Percentiles rank a stretch among this genome's conserved stretches.
phyloP scores from a whole-genome alignment of 148 eudicot genomes.

The Simmondsia chinensis region DNA sequence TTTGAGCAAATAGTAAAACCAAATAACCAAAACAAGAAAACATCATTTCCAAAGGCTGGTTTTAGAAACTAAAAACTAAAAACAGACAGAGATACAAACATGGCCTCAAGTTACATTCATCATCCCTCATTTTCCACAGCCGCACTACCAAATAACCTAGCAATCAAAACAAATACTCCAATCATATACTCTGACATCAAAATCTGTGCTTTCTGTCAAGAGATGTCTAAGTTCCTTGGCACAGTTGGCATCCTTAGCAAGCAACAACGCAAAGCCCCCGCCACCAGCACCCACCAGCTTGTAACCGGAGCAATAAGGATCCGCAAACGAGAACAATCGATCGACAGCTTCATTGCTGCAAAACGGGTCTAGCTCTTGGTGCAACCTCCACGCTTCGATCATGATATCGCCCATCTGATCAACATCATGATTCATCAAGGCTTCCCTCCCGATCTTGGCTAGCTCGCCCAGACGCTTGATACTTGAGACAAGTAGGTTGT shows the following conservation, averaged over 20 bases:
- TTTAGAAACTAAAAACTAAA: too few species aligned
- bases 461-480: constrained; percentile 90
- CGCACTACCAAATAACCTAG: too few species aligned
- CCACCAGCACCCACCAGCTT: constrained; percentile 99
- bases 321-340: constrained; percentile 55
- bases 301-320: constrained; percentile 73
- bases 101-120: too few species aligned
- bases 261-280: constrained; percentile 89
- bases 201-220: constrained; percentile 34
- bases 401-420: constrained; percentile 69
- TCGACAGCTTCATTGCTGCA: constrained; percentile 90
- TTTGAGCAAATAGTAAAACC: too few species aligned
- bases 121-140: too few species aligned
- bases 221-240: constrained; percentile 43
- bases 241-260: constrained; percentile 55
- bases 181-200: constrained; percentile 60
- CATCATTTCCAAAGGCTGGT: too few species aligned
- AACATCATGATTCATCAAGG: constrained; percentile 74
- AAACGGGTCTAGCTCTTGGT: constrained; percentile 92
- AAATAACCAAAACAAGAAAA: too few species aligned
- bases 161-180: constrained; percentile 54
- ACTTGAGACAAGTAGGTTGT: constrained; percentile 80
- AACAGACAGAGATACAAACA: too few species aligned
- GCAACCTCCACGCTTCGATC: constrained; percentile 94
- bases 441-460: constrained; percentile 88